These are phyloP conservation scores for Paraphoma sp. DNA, from an alignment of 2,329 filamentous ascomycete species.

Conservation along the genomic window DNA sequence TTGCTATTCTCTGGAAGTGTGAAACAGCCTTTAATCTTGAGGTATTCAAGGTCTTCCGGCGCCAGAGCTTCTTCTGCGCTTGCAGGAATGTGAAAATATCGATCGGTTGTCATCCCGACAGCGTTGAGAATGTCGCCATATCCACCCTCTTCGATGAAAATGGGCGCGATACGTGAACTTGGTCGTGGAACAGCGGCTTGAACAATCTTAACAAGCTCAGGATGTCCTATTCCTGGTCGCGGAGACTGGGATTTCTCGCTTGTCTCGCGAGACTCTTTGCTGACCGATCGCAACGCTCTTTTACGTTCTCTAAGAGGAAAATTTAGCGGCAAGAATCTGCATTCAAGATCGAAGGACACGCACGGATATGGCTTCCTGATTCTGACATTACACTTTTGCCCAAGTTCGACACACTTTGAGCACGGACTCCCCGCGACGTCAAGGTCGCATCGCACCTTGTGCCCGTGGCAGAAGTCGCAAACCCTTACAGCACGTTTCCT, in stretches of 20 bases:
- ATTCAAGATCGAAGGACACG: not conserved
- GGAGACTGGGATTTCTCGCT: too few relatives aligned
- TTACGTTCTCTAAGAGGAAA: not conserved
- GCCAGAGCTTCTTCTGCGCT: conserved; percentile 12
- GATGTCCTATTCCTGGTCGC: not conserved
- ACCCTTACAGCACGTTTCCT: conserved; percentile 13
- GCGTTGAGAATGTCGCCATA: not conserved
- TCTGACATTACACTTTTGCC: conserved; percentile 7
- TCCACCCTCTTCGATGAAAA: not conserved
- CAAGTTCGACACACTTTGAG: conserved; percentile 12
- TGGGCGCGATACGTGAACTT: not conserved
- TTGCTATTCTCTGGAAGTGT: conserved; percentile 38
- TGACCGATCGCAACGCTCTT: not conserved
- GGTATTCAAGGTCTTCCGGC: conserved; percentile 33
- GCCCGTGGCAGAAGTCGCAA: conserved; percentile 14
- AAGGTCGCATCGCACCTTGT: conserved; percentile 16
- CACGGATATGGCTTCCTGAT: conserved; percentile 9
- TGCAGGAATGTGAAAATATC: conserved; percentile 15
- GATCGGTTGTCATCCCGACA: not conserved
- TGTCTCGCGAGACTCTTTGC: not conserved
- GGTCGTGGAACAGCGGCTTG: conserved; percentile 1
- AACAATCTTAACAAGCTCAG: not conserved
- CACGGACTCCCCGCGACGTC: conserved; percentile 6
- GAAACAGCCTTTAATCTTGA: conserved; percentile 46
- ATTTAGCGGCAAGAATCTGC: too few relatives aligned